Evolutionary conservation across 208 protist species (phyloP).

Genomic region (Porcisia hertigi): DNA sequence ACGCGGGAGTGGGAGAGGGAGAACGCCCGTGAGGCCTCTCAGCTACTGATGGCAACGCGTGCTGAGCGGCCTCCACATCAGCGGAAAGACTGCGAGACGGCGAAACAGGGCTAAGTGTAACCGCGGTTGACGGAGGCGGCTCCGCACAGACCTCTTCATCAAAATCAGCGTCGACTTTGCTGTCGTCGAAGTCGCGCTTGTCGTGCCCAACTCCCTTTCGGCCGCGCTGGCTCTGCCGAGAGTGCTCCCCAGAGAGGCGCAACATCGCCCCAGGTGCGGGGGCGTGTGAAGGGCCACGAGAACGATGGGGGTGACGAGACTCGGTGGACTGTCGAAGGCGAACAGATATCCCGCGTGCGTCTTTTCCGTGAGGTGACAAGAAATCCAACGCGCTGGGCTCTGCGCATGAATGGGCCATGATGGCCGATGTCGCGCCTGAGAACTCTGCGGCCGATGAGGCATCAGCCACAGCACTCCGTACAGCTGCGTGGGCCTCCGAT

Average conservation of each 20-base stretch:
- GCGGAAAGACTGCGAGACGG: slow-evolving; percentile 42
- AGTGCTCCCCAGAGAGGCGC: background rate
- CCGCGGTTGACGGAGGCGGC: background rate
- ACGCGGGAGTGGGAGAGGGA: background rate
- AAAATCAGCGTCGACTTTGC: background rate
- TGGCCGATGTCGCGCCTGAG: background rate
- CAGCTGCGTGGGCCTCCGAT: background rate
- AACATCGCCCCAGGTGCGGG: background rate
- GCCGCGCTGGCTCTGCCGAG: background rate
- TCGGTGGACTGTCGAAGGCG: background rate
- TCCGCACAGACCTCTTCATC: background rate
- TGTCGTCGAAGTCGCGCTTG: background rate
- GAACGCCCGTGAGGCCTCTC: background rate
- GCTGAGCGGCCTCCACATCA: slow-evolving; percentile 36
- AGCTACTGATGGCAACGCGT: background rate
- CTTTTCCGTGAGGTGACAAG: slow-evolving; percentile 38
- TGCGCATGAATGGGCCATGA: slow-evolving; percentile 1
- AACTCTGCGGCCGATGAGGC: background rate
- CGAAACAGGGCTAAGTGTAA: slow-evolving; percentile 5
- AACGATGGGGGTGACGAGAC: slow-evolving; percentile 8
- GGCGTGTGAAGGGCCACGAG: background rate
- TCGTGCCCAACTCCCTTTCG: background rate
- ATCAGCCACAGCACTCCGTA: background rate
- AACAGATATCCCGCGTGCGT: background rate
- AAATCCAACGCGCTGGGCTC: slow-evolving; percentile 76